Conservation (phyloP, 2,329 filamentous ascomycete species). For the Paraphoma sp. region DNA sequence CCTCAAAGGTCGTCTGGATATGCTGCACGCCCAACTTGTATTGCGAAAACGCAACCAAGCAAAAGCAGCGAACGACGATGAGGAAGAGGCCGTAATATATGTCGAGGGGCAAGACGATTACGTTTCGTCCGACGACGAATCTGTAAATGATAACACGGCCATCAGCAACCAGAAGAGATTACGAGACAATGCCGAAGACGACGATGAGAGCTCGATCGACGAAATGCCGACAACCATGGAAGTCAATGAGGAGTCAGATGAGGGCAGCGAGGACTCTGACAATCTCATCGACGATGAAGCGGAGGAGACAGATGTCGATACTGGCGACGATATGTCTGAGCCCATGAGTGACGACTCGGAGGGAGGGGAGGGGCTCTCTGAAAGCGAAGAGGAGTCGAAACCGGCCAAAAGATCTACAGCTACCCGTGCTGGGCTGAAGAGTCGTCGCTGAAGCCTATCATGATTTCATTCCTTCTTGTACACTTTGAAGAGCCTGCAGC, state of each 20-base stretch:
- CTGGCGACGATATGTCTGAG: conserved; percentile 55
- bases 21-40: conserved; percentile 89
- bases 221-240: conserved; percentile 62
- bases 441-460: conserved; percentile 29
- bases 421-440: conserved; percentile 37
- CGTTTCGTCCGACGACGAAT: conserved; percentile 59
- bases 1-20: conserved; percentile 93
- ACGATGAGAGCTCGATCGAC: conserved; percentile 58
- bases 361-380: conserved; percentile 51
- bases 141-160: conserved; percentile 35
- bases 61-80: conserved; percentile 62
- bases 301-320: conserved; percentile 56
- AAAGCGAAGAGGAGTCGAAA: conserved; percentile 51
- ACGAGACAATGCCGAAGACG: conserved; percentile 33
- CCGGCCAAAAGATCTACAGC: conserved; percentile 43
- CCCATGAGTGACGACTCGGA: conserved; percentile 55
- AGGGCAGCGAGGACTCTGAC: conserved; percentile 65
- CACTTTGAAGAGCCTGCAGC: background rate
- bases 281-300: conserved; percentile 60
- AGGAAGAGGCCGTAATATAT: conserved; percentile 79
- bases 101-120: conserved; percentile 80
- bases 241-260: conserved; percentile 51
- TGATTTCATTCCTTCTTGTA: background rate
- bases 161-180: conserved; percentile 29
- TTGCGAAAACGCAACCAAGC: conserved; percentile 74